A percentile compares a stretch with the other conserved stretches of the same genome.
These are phyloP conservation scores for Letharia columbiana DNA, from an alignment of 495 filamentous ascomycete genomes.

Conservation along the genomic window DNA sequence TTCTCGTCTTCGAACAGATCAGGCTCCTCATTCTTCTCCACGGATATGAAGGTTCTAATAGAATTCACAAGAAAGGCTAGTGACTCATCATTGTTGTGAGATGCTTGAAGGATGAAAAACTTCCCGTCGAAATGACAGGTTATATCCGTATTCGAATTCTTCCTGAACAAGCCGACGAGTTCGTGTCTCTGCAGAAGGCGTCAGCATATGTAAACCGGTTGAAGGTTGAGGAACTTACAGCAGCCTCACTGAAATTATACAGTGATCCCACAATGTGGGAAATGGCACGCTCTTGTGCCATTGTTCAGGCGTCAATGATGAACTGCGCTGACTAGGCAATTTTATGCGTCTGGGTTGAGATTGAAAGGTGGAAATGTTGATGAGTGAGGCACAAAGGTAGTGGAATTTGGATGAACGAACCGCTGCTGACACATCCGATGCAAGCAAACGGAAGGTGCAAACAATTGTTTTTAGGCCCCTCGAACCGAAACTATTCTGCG, in stretches of 20 bases:
- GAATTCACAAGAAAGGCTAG: neutral
- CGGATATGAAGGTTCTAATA: neutral
- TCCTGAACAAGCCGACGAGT: neutral
- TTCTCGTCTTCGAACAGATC: neutral
- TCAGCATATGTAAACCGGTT: neutral
- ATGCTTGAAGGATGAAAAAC: neutral
- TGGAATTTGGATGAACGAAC: neutral
- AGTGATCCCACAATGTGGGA: slow-evolving; percentile 19
- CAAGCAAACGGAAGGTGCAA: neutral
- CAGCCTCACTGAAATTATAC: slow-evolving; percentile 14
- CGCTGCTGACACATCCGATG: neutral
- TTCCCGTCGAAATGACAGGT: neutral
- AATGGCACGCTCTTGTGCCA: slow-evolving; percentile 1
- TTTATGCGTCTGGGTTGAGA: neutral
- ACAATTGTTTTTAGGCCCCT: neutral
- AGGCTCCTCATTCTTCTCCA: neutral
- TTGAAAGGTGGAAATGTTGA: neutral
- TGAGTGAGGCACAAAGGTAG: neutral
- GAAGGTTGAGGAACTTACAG: slow-evolving; percentile 4
- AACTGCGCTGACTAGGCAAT: slow-evolving; percentile 17
- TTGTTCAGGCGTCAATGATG: slow-evolving; percentile 10
- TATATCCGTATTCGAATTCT: neutral
- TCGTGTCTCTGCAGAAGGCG: slow-evolving; percentile 2
- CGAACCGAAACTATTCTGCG: neutral
- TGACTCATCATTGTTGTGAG: neutral